Evolutionary conservation across 768 basidiomycete species (phyloP).

Genomic region (Lactarius hatsudake): DNA sequence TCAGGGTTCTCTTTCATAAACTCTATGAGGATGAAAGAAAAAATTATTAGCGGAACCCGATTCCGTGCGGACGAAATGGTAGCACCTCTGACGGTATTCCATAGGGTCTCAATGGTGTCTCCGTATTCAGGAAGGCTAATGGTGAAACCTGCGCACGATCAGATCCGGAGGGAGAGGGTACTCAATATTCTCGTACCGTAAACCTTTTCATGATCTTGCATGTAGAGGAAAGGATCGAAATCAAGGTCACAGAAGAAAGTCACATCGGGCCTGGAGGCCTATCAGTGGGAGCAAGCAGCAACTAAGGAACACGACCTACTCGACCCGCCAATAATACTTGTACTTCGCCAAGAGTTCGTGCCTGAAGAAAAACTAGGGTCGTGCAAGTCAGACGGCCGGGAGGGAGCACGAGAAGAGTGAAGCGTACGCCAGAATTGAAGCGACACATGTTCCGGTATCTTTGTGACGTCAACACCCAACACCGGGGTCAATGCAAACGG

Average conservation of each 20-base stretch:
- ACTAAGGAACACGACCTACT: conserved; percentile 36
- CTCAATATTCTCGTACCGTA: conserved; percentile 42
- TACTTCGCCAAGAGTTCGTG: conserved; percentile 42
- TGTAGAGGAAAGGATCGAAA: conserved; percentile 56
- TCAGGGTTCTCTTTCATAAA: conserved; percentile 50
- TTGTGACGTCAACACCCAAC: conserved; percentile 10
- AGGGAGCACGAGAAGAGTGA: not conserved
- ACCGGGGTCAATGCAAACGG: not conserved
- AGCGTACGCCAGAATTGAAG: conserved; percentile 82
- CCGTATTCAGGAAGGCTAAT: conserved; percentile 73
- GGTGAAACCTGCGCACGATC: conserved; percentile 52
- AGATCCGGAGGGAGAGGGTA: not conserved
- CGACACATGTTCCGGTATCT: conserved; percentile 96
- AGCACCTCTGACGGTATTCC: conserved; percentile 64
- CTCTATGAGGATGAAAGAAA: conserved; percentile 34
- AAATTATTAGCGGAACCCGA: not conserved
- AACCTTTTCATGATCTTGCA: conserved; percentile 54
- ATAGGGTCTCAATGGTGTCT: conserved; percentile 72
- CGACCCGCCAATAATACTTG: conserved; percentile 52
- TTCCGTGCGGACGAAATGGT: not conserved
- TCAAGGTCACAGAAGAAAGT: conserved; percentile 58
- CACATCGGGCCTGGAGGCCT: conserved; percentile 44
- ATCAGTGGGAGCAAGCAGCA: conserved; percentile 1
- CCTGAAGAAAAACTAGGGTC: conserved; percentile 51
- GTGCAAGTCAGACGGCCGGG: not conserved